Base-by-base conservation (phyloP, 1,139 yeast genomes). In the Yamadazyma aaseri region DNA sequence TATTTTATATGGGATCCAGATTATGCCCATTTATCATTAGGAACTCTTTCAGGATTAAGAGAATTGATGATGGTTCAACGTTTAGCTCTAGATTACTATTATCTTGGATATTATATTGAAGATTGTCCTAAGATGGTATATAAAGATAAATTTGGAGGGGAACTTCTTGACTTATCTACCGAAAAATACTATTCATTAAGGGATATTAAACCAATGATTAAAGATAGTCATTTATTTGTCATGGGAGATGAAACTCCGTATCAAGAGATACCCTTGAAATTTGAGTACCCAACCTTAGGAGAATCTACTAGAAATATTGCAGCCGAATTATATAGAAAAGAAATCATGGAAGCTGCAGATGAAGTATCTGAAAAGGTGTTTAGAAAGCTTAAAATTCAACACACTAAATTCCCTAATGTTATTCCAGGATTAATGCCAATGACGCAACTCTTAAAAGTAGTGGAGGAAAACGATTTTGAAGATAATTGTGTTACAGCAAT, bases 1-100 rank as follows among this genome's bases (percentile, higher is more conserved):
- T 90, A 89, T 51, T 84, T 89, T 50, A 78, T 89, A 12, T 87
- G 95, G 86, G 94, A 89, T 51, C 95, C 95, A 0, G 90, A 79
- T 40, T 82, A 71, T 53, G 79, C 81, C 2, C 69, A 76, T 37
- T 60, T 82, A 42, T 82, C 89, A 0, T 57, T 89, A 25, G 97
- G 97, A 0, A 85, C 86, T 20, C 55, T 89, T 2, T 79, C 90
- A 38, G 94, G 87, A 0, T 49, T 87, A 20, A 59, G 86, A 25
- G 97, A 90, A 50, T 62, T 86, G 31, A 67, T 76, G 4, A 55
- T 86, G 63, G 60, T 76, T 17, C 46, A 65, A 17, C 50, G 56
- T 32, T 54, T 74, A 35, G 53, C 61, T 2, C 55, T 68, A 26
- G 67, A 71, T 1, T 76, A 71, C 53, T 82, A 84, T 51, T 82